These are phyloP conservation scores for Geotrichum phurueaensis DNA, from an alignment of 1,139 yeast genomes.

Conservation along the genomic window DNA sequence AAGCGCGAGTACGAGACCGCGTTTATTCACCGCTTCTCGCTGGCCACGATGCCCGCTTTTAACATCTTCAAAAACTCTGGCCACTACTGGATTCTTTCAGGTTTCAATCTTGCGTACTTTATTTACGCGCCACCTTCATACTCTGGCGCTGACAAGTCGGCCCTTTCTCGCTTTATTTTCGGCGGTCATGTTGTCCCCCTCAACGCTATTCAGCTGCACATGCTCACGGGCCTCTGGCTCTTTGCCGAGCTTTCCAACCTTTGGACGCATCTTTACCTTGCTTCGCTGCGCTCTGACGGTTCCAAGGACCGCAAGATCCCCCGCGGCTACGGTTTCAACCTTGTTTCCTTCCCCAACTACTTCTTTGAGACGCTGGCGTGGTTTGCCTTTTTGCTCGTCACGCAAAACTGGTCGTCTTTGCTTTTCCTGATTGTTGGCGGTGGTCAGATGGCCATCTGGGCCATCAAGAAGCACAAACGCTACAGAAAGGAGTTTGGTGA, in stretches of 20 bases:
- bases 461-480: constrained; percentile 61
- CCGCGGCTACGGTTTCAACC: constrained; percentile 44
- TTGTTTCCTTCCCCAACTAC: constrained; percentile 69
- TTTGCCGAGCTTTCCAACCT: constrained; percentile 68
- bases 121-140: constrained; percentile 56
- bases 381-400: constrained; percentile 61
- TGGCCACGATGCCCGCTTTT: constrained; percentile 85
- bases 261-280: constrained; percentile 57
- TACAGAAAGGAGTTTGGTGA: constrained; percentile 68
- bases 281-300: constrained; percentile 47
- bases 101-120: constrained; percentile 62
- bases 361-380: constrained; percentile 78
- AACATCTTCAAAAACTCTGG: constrained; percentile 82
- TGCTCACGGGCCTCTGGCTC: constrained; percentile 44
- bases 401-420: constrained; percentile 72
- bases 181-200: constrained; percentile 26
- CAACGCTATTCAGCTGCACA: constrained; percentile 21
- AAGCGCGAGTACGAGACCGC: constrained; percentile 87
- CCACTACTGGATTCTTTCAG: constrained; percentile 89
- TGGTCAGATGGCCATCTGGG: constrained; percentile 77
- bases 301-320: constrained; percentile 49
- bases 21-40: constrained; percentile 75
- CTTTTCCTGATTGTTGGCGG: constrained; percentile 66
- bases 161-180: constrained; percentile 27
- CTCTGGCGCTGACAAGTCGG: constrained; percentile 22